Conservation (phyloP, 192 early-diverging fungal genomes). For the Geranomyces michiganensis region DNA sequence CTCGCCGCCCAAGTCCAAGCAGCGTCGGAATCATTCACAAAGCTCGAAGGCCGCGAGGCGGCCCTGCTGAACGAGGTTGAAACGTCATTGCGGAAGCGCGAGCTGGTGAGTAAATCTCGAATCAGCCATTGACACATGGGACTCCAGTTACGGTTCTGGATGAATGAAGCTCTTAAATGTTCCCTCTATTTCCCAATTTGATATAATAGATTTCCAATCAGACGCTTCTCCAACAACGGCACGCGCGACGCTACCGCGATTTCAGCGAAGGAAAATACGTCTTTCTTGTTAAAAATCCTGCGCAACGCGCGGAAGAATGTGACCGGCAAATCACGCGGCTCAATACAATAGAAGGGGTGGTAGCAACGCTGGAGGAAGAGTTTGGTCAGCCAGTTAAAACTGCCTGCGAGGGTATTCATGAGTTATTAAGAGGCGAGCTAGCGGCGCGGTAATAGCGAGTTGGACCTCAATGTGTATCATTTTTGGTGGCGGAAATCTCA, state of each 20-base stretch:
- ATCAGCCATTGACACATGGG: too few relatives aligned
- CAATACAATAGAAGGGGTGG: slow-evolving; percentile 42
- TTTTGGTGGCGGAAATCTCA: too few relatives aligned
- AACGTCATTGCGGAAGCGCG: slow-evolving; percentile 21
- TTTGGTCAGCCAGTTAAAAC: slow-evolving; percentile 20
- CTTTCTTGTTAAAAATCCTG: slow-evolving; percentile 40
- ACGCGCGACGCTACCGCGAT: slow-evolving; percentile 52
- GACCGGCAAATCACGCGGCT: slow-evolving; percentile 37
- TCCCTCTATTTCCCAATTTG: background rate
- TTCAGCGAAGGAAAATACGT: slow-evolving; percentile 51
- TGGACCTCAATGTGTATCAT: too few relatives aligned
- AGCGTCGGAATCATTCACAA: slow-evolving; percentile 20
- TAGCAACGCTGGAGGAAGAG: slow-evolving; percentile 26
- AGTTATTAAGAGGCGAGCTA: slow-evolving; percentile 4
- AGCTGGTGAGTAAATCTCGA: slow-evolving; percentile 10
- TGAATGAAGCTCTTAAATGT: too few relatives aligned
- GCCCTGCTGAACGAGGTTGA: slow-evolving; percentile 30
- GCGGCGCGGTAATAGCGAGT: background rate
- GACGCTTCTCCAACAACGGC: slow-evolving; percentile 50
- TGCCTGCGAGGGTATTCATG: slow-evolving; percentile 6
- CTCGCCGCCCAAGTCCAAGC: slow-evolving; percentile 43
- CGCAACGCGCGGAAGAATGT: slow-evolving; percentile 40
- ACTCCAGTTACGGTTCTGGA: too few relatives aligned
- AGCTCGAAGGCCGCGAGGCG: slow-evolving; percentile 34
- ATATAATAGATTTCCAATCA: slow-evolving; percentile 30